Evolutionary conservation across 108 stramenopile genomes (phyloP).

Genomic region (Parmales sp.): DNA sequence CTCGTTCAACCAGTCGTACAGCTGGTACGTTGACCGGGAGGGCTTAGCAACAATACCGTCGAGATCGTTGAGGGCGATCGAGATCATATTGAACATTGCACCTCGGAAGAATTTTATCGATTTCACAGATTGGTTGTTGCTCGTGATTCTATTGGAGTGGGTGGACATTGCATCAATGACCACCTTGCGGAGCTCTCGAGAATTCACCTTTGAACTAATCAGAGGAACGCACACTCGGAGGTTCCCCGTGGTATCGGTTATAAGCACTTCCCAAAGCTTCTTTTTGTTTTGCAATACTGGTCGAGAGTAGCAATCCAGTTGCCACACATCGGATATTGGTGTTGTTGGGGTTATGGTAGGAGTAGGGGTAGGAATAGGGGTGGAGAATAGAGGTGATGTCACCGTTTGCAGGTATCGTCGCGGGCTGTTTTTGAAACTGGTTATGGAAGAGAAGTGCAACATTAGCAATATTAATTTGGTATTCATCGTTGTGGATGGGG

Average conservation of each 20-base stretch:
- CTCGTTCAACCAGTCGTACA: conserved; percentile 84
- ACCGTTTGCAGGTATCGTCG: too few species aligned
- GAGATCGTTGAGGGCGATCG: conserved; percentile 66
- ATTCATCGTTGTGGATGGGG: too few species aligned
- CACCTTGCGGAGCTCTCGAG: conserved; percentile 66
- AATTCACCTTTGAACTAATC: conserved; percentile 62
- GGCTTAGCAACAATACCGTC: conserved; percentile 63
- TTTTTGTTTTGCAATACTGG: conserved; percentile 74
- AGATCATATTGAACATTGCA: conserved; percentile 96
- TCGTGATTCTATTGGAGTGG: not conserved
- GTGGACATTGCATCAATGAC: conserved; percentile 62
- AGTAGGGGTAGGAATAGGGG: too few species aligned
- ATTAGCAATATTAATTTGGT: too few species aligned
- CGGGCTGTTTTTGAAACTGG: too few species aligned
- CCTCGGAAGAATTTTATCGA: conserved; percentile 92
- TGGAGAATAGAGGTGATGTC: too few species aligned
- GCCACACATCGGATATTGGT: conserved; percentile 54
- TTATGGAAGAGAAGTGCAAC: too few species aligned
- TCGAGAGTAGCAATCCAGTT: conserved; percentile 82
- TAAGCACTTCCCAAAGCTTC: conserved; percentile 91
- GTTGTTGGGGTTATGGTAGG: conserved; percentile 12
- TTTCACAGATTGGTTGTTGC: conserved; percentile 16
- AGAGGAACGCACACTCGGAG: conserved; percentile 32
- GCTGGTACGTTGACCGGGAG: conserved; percentile 75
- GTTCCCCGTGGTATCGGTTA: conserved; percentile 72